These are phyloP conservation scores for Penicilliopsis zonata DNA, from an alignment of 495 filamentous ascomycete genomes.

Conservation along the genomic window DNA sequence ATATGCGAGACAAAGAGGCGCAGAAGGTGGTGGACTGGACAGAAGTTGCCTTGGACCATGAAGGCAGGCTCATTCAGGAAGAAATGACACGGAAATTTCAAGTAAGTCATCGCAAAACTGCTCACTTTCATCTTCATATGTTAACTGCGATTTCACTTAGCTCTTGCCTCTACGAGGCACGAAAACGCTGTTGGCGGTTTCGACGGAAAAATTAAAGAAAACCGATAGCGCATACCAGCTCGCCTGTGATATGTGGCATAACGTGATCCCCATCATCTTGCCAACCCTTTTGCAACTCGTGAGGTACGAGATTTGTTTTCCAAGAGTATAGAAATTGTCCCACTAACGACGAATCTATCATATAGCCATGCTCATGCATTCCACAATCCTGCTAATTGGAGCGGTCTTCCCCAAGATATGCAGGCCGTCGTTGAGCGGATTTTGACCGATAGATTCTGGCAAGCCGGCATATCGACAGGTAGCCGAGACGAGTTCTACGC, in stretches of 20 bases:
- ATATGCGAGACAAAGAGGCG: constrained; percentile 59
- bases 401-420: constrained; percentile 63
- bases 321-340: too few relatives aligned
- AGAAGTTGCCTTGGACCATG: constrained; percentile 55
- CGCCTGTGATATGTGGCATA: constrained; percentile 69
- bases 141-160: constrained; percentile 21
- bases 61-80: constrained; percentile 66
- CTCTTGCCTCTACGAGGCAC: constrained; percentile 71
- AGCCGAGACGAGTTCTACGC: constrained; percentile 96
- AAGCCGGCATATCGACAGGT: constrained; percentile 90
- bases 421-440: constrained; percentile 66
- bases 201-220: constrained; percentile 76
- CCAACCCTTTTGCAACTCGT: constrained; percentile 80
- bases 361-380: constrained; percentile 82
- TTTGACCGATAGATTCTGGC: constrained; percentile 95
- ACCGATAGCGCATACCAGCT: constrained; percentile 52
- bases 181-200: constrained; percentile 79
- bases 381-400: constrained; percentile 79
- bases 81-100: constrained; percentile 57
- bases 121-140: neutral
- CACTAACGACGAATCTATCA: constrained; percentile 10
- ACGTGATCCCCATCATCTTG: constrained; percentile 68
- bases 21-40: constrained; percentile 79
- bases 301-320: constrained; percentile 35
- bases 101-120: constrained; percentile 23